Percentiles rank a stretch among this genome's conserved stretches.
phyloP scores from a whole-genome alignment of 371 early-diverging fungal genomes.

The Syncephalastrum racemosum region DNA sequence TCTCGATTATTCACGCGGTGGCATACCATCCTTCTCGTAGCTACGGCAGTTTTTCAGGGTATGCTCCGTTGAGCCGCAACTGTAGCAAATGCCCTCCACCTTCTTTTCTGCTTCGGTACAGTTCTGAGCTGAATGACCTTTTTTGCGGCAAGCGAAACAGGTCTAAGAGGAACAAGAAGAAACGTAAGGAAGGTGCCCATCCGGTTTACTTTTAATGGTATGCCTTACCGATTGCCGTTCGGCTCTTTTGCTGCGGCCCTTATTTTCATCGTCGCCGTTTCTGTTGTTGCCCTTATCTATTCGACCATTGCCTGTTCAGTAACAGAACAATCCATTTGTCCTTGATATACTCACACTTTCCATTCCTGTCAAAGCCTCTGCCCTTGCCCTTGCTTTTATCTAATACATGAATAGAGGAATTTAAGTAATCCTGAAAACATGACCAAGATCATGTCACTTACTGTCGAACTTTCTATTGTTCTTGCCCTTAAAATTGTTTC shows the following conservation, averaged over 20 bases:
- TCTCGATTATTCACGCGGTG: not conserved
- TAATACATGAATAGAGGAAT: not conserved
- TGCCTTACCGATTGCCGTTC: constrained; percentile 29
- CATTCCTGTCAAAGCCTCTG: constrained; percentile 2
- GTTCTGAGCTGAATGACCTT: constrained; percentile 80
- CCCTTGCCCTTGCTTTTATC: not conserved
- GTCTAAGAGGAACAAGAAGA: constrained; percentile 35
- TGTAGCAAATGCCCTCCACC: constrained; percentile 75
- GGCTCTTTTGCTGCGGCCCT: constrained; percentile 21
- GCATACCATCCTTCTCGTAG: constrained; percentile 53
- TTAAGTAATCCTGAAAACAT: too few species aligned
- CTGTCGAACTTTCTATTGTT: not conserved
- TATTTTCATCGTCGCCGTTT: too few species aligned
- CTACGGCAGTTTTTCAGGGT: constrained; percentile 73
- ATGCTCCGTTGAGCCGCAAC: constrained; percentile 86
- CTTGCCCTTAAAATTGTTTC: constrained; percentile 1
- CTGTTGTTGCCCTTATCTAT: too few species aligned
- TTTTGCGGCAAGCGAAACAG: constrained; percentile 84
- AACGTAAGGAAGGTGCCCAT: not conserved
- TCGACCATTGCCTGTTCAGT: too few species aligned
- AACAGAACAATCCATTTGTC: not conserved
- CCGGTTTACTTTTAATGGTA: not conserved
- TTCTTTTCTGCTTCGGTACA: constrained; percentile 65
- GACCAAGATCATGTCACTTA: not conserved
- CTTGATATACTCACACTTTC: constrained; percentile 9